Evolutionary conservation across 2,329 filamentous ascomycete genomes (phyloP), one percentile per base, ranked within the genome.

Genomic region (Fusarium sp.): DNA sequence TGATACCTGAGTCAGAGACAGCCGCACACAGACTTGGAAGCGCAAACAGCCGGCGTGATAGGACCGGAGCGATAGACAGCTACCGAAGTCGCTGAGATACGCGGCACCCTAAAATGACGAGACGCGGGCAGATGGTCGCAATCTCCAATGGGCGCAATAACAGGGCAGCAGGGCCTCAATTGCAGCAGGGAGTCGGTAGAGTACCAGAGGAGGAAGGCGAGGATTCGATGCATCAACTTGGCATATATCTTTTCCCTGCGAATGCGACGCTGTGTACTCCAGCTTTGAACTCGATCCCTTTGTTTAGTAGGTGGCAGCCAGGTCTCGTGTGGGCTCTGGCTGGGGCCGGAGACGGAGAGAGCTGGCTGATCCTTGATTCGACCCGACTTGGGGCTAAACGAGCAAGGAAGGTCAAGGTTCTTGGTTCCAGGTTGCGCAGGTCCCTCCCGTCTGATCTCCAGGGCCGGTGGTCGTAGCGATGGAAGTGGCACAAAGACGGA

Each of bases 271-370:
- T 60, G 46, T 16, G 42, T 55, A 72, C 67, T 72, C 67, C 69
- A 70, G 64, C 67, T 60, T 61, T 58, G 62, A 58, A 64, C 27
- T 46, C 20, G 54, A 71, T 68, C 62, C 65, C 31, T 42, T 68
- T 71, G 60, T 62, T 69, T 71, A 72, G 42, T 16, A 49, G 62
- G 69, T 73, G 71, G 18, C 46, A 5, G 31, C 27, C 46, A 27
- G 49, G 42, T 27, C 69, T 74, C 40, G 67, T 67, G 71, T 74
- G 71, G 71, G 61, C 61, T 72, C 57, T 67, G 44, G 63, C 67
- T 68, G 67, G 49, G 66, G 51, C 68, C 56, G 69, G 68, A 67
- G 64, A 65, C 51, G 62, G 64, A 67, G 71, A 71, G 71, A 70
- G 68, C 68, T 59, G 54, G 58, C 60, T 46, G 53, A 71, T 66